Base-by-base conservation (phyloP, 23 red algal genomes). In the Gracilaria vermiculophylla region DNA sequence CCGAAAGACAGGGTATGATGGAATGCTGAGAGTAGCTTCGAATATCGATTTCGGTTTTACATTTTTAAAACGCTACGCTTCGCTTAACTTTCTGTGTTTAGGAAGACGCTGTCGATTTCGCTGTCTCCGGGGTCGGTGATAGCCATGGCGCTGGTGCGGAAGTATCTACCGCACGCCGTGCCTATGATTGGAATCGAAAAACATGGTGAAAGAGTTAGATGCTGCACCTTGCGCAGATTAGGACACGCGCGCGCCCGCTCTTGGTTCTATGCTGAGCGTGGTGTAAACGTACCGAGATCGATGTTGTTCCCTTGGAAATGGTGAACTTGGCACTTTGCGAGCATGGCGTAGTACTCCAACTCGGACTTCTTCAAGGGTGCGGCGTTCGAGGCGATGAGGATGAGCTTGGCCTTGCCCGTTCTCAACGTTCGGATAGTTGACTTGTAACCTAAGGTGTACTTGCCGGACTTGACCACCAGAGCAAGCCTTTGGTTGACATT, bases 321-420 rank as follows among this genome's bases (percentile, higher is more conserved):
- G 52, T 99, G 91, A 34, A 99, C 93, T 25, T 85, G 75, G 61
- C 88, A 93, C 78, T 99, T 99, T 14, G 97, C 93, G 20, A 99
- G 89, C 92, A 99, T 92, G n/a, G 93, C 93, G 78, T 99, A 99
- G 89, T 99, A 99, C 55, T 99, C 97, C 55, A 99, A 77, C 87
- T 92, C 91, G n/a, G 84, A 91, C 42, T 94, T 93, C 31, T 89
- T 81, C 49, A 98, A 69, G 21, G 91, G 96, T 43, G 95, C 62
- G 14, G 90, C 67, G 81, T 93, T 93, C 70, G 90, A 93, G 32
- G 94, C 87, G 64, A 99, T 92, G 74, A 99, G 82, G 52, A 99
- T 92, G 44, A 99, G 87, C 90, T 99, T 99, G 40, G 81, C 80
- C 70, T 99, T 99, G 55, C 97, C 97, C 53, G 92, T 76, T 34